A percentile compares a stretch with the other conserved stretches of the same genome.
Evolutionary conservation across 768 basidiomycete species (phyloP).

Genomic region (Candolleomyces aberdarensis): DNA sequence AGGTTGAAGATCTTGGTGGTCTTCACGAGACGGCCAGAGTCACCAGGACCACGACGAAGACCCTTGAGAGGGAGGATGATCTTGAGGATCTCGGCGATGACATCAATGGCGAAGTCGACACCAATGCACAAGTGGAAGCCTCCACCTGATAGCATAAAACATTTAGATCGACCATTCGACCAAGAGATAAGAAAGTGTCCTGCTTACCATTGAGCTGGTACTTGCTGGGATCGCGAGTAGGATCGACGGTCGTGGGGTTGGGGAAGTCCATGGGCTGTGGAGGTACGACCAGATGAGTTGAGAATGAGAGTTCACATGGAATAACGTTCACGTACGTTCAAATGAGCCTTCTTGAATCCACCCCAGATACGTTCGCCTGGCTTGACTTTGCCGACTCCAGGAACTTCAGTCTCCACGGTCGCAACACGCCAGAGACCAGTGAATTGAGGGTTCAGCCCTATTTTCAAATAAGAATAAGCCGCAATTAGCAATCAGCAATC

Average conservation of each 20-base stretch:
- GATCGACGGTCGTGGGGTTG: conserved; percentile 36
- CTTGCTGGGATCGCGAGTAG: conserved; percentile 27
- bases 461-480: background rate
- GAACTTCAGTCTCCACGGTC: conserved; percentile 28
- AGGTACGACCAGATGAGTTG: background rate
- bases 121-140: conserved; percentile 43
- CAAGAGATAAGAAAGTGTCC: background rate
- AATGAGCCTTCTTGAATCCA: conserved; percentile 42
- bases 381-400: conserved; percentile 32
- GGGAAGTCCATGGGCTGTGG: conserved; percentile 40
- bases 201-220: conserved; percentile 18
- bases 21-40: conserved; percentile 26
- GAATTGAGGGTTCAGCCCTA: conserved; percentile 39
- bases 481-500: background rate
- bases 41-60: conserved; percentile 43
- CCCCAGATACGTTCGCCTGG: conserved; percentile 39
- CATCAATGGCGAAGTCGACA: conserved; percentile 29
- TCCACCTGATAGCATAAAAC: background rate
- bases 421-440: conserved; percentile 38
- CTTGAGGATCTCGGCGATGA: conserved; percentile 42
- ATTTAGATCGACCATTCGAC: no score
- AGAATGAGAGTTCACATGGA: background rate
- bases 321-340: conserved; percentile 28
- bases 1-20: background rate
- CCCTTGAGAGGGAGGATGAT: conserved; percentile 44